Evolutionary conservation across 495 filamentous ascomycete genomes (phyloP).

Genomic region (Talaromyces proteolyticus): DNA sequence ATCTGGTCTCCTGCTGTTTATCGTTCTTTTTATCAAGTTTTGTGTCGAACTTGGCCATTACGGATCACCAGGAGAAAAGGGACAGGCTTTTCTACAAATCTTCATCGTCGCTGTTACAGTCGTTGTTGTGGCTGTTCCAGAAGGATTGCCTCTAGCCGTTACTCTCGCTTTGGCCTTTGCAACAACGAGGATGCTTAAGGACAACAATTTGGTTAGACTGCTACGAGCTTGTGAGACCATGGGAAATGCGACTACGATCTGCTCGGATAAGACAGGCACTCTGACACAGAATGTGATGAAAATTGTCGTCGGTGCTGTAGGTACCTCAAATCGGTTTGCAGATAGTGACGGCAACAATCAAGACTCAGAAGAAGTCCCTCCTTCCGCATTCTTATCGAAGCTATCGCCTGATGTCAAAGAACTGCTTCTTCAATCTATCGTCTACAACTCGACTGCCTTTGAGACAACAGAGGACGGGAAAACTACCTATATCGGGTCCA

Average conservation of each 20-base stretch:
- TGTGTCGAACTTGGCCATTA: slow-evolving; percentile 55
- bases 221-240: slow-evolving; percentile 96
- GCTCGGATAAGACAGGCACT: slow-evolving; percentile 95
- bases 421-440: slow-evolving; percentile 67
- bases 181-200: slow-evolving; percentile 89
- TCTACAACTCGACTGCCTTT: slow-evolving; percentile 84
- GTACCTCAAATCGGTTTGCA: slow-evolving; percentile 61
- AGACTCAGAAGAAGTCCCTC: slow-evolving; percentile 34
- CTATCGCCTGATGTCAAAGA: slow-evolving; percentile 55
- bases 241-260: slow-evolving; percentile 95
- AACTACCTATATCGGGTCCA: slow-evolving; percentile 74
- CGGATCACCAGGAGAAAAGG: slow-evolving; percentile 62
- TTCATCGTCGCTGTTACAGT: slow-evolving; percentile 95
- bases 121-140: slow-evolving; percentile 91
- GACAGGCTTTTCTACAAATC: slow-evolving; percentile 81
- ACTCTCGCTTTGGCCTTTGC: slow-evolving; percentile 92
- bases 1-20: slow-evolving; percentile 76
- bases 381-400: slow-evolving; percentile 52
- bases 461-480: slow-evolving; percentile 64
- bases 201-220: slow-evolving; percentile 89
- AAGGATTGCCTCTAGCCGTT: slow-evolving; percentile 88
- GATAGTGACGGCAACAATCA: slow-evolving; percentile 35
- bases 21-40: slow-evolving; percentile 93
- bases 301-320: slow-evolving; percentile 73
- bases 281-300: slow-evolving; percentile 93